These are phyloP conservation scores for Capronia americana DNA, from an alignment of 2,329 filamentous ascomycete species.

Conservation along the genomic window DNA sequence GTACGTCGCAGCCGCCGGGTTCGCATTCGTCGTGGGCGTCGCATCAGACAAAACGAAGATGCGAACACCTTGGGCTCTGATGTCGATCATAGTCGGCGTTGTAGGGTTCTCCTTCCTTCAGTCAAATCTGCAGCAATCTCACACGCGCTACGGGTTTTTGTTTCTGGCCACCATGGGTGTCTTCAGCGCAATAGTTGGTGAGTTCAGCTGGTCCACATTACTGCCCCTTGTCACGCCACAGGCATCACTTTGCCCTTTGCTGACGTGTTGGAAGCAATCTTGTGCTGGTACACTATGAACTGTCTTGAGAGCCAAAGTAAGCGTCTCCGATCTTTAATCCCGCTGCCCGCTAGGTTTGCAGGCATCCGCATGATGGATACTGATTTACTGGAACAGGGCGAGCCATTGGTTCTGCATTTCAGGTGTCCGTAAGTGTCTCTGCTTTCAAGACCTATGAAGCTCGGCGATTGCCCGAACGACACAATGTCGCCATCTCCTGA, in stretches of 20 bases:
- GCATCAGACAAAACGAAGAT: slow-evolving; percentile 7
- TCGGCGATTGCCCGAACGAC: neutral
- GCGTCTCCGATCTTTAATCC: neutral
- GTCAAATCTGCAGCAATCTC: neutral
- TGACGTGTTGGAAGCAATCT: neutral
- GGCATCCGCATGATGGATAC: neutral
- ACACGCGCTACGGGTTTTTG: neutral
- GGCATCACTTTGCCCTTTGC: neutral
- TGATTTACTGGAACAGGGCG: neutral
- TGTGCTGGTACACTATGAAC: slow-evolving; percentile 10
- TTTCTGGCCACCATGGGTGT: slow-evolving; percentile 1
- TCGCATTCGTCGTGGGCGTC: neutral
- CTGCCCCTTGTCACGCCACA: neutral
- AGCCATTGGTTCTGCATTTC: slow-evolving; percentile 4
- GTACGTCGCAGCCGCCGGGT: neutral
- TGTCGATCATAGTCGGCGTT: slow-evolving; percentile 3
- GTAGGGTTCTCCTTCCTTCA: neutral
- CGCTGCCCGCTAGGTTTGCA: neutral
- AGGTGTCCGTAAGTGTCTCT: neutral
- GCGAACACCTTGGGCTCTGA: neutral
- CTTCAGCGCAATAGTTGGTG: slow-evolving; percentile 4
- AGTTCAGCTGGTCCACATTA: neutral
- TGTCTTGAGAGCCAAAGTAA: neutral
- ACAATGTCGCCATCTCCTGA: neutral
- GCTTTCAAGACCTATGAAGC: neutral